Evolutionary conservation across 768 basidiomycete genomes (phyloP).

Genomic region (Paxillus involutus): DNA sequence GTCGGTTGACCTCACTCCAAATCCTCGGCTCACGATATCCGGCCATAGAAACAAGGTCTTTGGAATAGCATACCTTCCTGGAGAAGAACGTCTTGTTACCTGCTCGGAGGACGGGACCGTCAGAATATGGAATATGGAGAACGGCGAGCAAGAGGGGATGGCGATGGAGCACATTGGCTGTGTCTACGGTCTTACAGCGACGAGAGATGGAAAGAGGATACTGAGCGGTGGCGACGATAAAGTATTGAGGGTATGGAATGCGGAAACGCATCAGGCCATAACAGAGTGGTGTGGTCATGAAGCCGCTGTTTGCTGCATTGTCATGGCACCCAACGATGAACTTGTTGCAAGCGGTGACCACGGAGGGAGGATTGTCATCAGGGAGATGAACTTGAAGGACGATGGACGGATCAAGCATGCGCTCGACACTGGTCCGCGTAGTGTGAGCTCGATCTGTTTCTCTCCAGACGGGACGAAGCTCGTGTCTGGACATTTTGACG

Average conservation of each 20-base stretch:
- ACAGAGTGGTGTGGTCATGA: neutral
- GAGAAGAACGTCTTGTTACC: slow-evolving; percentile 3
- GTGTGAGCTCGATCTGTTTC: too few species aligned
- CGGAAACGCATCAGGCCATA: neutral
- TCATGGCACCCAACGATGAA: slow-evolving; percentile 3
- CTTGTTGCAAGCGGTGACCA: too few species aligned
- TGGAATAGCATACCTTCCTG: slow-evolving; percentile 4
- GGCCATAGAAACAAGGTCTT: neutral
- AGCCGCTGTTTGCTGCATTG: neutral
- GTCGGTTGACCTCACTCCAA: too few species aligned
- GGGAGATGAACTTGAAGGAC: too few species aligned
- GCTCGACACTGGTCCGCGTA: too few species aligned
- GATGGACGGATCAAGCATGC: too few species aligned
- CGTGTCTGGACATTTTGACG: too few species aligned
- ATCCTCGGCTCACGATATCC: neutral
- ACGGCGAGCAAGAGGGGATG: slow-evolving; percentile 5
- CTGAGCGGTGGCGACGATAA: neutral
- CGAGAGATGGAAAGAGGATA: neutral
- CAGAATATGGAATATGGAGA: slow-evolving; percentile 6
- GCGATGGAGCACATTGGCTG: neutral
- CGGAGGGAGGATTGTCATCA: too few species aligned
- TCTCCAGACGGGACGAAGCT: too few species aligned
- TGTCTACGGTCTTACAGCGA: neutral
- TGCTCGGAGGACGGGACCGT: neutral
- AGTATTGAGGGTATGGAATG: slow-evolving; percentile 1